A percentile compares a stretch with the other conserved stretches of the same genome.
phyloP scores from a whole-genome alignment of 345 rosid species.

The Corchorus capsularis region DNA sequence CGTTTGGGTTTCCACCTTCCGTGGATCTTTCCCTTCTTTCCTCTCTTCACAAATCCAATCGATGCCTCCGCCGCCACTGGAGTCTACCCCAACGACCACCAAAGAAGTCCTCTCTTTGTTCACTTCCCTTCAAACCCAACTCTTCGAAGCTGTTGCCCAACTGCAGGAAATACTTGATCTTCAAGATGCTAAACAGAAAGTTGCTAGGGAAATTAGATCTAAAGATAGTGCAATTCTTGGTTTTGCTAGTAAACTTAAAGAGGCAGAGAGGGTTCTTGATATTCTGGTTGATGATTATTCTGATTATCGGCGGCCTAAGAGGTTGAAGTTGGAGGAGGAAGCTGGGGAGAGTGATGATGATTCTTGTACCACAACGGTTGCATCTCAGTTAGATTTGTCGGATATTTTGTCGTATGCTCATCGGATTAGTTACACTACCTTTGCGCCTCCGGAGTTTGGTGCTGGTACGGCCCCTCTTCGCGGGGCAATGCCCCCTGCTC shows the following conservation, averaged over 20 bases:
- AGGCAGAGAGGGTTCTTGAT: slow-evolving; percentile 81
- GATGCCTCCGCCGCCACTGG: slow-evolving; percentile 48
- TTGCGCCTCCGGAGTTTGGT: slow-evolving; percentile 93
- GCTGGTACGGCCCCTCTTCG: slow-evolving; percentile 90
- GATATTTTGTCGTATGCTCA: slow-evolving; percentile 86
- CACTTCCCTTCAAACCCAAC: slow-evolving; percentile 79
- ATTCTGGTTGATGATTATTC: slow-evolving; percentile 84
- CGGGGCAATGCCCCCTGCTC: slow-evolving; percentile 95
- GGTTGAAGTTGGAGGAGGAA: slow-evolving; percentile 37
- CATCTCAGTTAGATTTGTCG: slow-evolving; percentile 70
- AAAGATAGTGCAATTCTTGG: slow-evolving; percentile 59
- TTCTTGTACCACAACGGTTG: slow-evolving; percentile 57
- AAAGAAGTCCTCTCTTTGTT: slow-evolving; percentile 70
- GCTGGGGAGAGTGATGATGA: slow-evolving; percentile 36
- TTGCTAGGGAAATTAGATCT: slow-evolving; percentile 61
- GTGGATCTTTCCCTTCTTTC: slow-evolving; percentile 79
- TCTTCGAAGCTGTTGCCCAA: slow-evolving; percentile 88
- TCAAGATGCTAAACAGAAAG: slow-evolving; percentile 73
- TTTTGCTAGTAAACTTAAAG: slow-evolving; percentile 74
- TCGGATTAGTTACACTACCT: slow-evolving; percentile 88
- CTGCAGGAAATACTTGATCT: slow-evolving; percentile 93
- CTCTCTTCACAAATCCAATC: slow-evolving; percentile 59
- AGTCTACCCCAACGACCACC: slow-evolving; percentile 57
- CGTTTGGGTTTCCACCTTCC: slow-evolving; percentile 72
- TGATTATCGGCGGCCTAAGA: slow-evolving; percentile 71